These are phyloP conservation scores for Tulasnella sp. DNA, from an alignment of 768 basidiomycete species.

Conservation along the genomic window DNA sequence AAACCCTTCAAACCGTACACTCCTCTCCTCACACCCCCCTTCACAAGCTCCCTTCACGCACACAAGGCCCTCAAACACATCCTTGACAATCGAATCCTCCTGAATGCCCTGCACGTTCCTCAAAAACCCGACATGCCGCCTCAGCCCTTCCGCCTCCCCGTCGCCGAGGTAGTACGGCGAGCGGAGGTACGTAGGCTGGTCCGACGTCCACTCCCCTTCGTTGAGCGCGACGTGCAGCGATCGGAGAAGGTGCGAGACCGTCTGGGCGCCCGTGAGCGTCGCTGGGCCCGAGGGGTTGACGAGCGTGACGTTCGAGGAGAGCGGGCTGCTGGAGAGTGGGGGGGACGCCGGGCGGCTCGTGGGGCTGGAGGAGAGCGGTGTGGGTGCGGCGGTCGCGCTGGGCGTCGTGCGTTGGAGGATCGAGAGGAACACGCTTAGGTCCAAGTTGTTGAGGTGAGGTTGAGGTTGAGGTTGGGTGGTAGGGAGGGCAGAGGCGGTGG, in stretches of 20 bases:
- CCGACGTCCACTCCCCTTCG: background rate
- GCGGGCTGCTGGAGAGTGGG: background rate
- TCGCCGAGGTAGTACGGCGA: background rate
- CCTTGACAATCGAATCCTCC: conserved; percentile 11
- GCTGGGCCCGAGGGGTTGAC: background rate
- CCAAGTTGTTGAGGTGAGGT: no score
- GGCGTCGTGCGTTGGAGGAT: background rate
- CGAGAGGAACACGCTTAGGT: background rate
- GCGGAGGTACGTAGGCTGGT: conserved; percentile 8
- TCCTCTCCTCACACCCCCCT: background rate
- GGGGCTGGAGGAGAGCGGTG: background rate
- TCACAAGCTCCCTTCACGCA: background rate
- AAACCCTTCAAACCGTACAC: conserved; percentile 2
- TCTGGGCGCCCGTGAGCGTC: background rate
- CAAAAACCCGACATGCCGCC: background rate
- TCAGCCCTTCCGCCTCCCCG: background rate
- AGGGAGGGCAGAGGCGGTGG: background rate
- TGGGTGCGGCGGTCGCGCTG: background rate
- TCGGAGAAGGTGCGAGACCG: background rate
- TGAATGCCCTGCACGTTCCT: conserved; percentile 10
- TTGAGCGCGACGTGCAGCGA: conserved; percentile 10
- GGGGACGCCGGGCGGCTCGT: background rate
- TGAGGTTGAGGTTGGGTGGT: background rate
- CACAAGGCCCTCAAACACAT: conserved; percentile 3
- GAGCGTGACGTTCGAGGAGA: background rate